Conservation (phyloP, 2,329 filamentous ascomycete species). For the Calonectria honghensis region DNA sequence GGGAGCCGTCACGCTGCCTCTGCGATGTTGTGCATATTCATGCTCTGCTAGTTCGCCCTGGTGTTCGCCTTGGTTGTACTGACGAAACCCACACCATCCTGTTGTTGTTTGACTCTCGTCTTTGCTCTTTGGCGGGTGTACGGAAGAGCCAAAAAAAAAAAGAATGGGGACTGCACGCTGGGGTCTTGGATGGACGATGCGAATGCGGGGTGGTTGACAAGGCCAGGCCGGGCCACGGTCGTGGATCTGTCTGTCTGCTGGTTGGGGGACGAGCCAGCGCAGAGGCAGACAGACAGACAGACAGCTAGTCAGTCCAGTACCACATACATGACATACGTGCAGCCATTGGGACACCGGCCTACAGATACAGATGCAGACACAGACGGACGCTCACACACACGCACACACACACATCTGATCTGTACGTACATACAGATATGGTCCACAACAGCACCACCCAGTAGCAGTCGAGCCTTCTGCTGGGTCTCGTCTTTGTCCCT, state of each 20-base stretch:
- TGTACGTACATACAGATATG: conserved; percentile 19
- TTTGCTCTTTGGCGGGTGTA: conserved; percentile 7
- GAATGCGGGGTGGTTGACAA: conserved; percentile 32
- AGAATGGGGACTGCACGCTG: conserved; percentile 27
- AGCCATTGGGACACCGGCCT: conserved; percentile 2
- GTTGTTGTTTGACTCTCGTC: neutral
- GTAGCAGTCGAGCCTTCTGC: conserved; percentile 16
- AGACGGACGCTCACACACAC: conserved; percentile 11
- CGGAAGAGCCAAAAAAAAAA: conserved; percentile 10
- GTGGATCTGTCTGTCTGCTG: conserved; percentile 25
- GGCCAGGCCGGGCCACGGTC: conserved; percentile 18
- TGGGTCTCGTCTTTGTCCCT: conserved; percentile 22
- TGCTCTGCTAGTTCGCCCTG: conserved; percentile 31
- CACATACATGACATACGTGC: conserved; percentile 4
- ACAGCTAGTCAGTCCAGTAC: neutral
- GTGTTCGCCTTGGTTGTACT: conserved; percentile 32
- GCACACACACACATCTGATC: conserved; percentile 4
- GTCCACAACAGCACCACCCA: conserved; percentile 25
- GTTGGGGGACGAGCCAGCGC: conserved; percentile 30
- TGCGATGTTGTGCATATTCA: conserved; percentile 34
- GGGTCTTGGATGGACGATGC: conserved; percentile 19
- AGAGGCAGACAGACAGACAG: conserved; percentile 29
- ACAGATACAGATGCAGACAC: conserved; percentile 19
- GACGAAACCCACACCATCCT: conserved; percentile 27
- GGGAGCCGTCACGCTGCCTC: conserved; percentile 12